phyloP scores from a whole-genome alignment of 257 asterid species.

The Hygrophila difformis region DNA sequence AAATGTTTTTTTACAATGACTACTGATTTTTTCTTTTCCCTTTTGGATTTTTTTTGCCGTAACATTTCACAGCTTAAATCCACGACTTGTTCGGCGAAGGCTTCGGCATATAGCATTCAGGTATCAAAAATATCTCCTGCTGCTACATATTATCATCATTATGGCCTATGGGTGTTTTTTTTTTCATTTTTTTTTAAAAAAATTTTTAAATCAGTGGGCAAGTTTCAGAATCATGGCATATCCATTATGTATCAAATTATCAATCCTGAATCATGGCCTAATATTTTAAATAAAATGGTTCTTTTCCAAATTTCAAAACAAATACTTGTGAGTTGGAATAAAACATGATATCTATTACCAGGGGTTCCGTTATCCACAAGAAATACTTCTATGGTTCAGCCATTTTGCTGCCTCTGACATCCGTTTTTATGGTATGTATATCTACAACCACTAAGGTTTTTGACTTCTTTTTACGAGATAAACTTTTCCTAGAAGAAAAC shows the following conservation, averaged over 20 bases:
- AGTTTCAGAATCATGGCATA: too few species aligned
- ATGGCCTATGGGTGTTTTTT: neutral
- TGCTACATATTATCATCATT: neutral
- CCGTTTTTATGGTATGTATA: slow-evolving; percentile 62
- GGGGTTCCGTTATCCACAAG: slow-evolving; percentile 86
- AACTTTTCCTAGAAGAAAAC: neutral
- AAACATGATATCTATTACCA: slow-evolving; percentile 25
- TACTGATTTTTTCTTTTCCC: neutral
- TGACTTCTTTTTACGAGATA: neutral
- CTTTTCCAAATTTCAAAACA: too few species aligned
- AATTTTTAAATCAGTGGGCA: too few species aligned
- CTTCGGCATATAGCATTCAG: slow-evolving; percentile 79
- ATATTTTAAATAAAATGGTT: too few species aligned
- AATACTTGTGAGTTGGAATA: too few species aligned
- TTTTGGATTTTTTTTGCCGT: slow-evolving; percentile 19
- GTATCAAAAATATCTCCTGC: slow-evolving; percentile 28
- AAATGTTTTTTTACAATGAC: too few species aligned
- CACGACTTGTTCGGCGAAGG: slow-evolving; percentile 83
- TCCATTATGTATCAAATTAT: too few species aligned
- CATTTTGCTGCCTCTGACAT: slow-evolving; percentile 66
- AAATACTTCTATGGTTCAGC: slow-evolving; percentile 78
- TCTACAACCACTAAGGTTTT: neutral
- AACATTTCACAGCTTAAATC: slow-evolving; percentile 57
- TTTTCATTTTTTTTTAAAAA: too few species aligned
- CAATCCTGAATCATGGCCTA: too few species aligned